Base-by-base conservation (phyloP, 345 rosid species). In the Eutrema japonicum region DNA sequence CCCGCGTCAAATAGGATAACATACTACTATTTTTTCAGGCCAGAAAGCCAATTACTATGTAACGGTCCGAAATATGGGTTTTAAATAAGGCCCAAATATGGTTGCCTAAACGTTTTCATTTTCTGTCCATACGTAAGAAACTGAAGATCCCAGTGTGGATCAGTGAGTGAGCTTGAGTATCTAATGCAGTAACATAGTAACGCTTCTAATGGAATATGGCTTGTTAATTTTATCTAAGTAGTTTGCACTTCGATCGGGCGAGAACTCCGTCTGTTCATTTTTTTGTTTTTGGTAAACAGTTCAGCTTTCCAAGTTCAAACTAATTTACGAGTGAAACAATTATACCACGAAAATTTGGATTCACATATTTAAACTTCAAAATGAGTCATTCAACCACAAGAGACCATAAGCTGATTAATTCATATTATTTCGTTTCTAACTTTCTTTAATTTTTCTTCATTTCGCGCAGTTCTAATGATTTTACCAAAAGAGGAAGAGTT, bases 401-500 rank as follows among this genome's bases (percentile, higher is more conserved):
- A 29, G 35, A 52, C 8, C 57, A 11, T 52, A 12, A 12, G 29
- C 37, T 11, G 4, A 29, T 18, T 18, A 18, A 18, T 43, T 47
- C 18, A 46, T 46, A 45, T 52, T 43, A 13, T 35, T 16, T 3
- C 5, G 5, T 56, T 22, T 43, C 3, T 22, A 11, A 22, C 42
- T 40, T 11, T 18, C 8, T 0, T 40, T 11, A 12, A 5, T 0
- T 47, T 36, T 9, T 2, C 41, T 40, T 14, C 9, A 42, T 70
- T 9, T 27, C 12, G 10, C 33, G 16, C 16, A 56, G 7, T 46
- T 52, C 40, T 48, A 37, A 50, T 46, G 51, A 56, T 56, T 55
- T 65, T 56, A 0, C 51, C 54, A 33, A 49, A 51, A 58, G 47
- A 66, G 40, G 32, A 67, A 67, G 73, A 42, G 73, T 41, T 60